Base-by-base conservation (phyloP, 176 grass and related monocot genomes). In the Oryza rufipogon region DNA sequence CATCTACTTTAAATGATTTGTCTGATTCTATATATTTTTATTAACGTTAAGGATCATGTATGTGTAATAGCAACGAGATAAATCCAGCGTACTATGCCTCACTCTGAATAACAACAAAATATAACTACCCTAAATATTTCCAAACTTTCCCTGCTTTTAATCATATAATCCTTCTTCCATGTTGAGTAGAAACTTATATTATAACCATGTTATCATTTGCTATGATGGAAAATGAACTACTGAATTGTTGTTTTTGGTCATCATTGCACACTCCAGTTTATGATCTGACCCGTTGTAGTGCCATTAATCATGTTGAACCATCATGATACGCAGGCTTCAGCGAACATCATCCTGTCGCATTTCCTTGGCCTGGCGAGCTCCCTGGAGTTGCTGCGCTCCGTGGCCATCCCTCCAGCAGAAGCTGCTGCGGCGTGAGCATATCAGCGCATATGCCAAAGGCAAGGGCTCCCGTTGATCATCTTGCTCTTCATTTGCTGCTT, bases 331-430 rank as follows among this genome's bases (percentile, higher is more conserved):
- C 88, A 99, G 91, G 96, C 96, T 67, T 99, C 93, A 30, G 88
- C 93, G n/a, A 99, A 96, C 89, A 91, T 88, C 75, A 94, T 96
- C 74, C 93, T 96, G 26, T 96, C 93, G 28, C 96, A 99, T 89
- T 99, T 96, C 90, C 86, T 96, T 6, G 93, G 93, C 6, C 84
- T 99, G 2, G 88, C 89, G 30, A 91, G 80, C 73, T 89, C 96
- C 47, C 87, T 99, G 30, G 96, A 99, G 87, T 86, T 96, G 74
- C 86, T 96, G 81, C 91, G 96, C 15, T 92, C 96, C 3, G 96
- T 91, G 25, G 81, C 93, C 0, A 76, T 94, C 56, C 88, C 96
- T 34, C 88, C 92, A 20, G 52, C 86, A 4, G 90, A 94, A 84
- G 48, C 76, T 36, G 56, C 85, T 36, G 56, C 88, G 26, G 87